These are phyloP conservation scores for Venturia carpophila DNA, from an alignment of 2,329 filamentous ascomycete species.

Conservation along the genomic window DNA sequence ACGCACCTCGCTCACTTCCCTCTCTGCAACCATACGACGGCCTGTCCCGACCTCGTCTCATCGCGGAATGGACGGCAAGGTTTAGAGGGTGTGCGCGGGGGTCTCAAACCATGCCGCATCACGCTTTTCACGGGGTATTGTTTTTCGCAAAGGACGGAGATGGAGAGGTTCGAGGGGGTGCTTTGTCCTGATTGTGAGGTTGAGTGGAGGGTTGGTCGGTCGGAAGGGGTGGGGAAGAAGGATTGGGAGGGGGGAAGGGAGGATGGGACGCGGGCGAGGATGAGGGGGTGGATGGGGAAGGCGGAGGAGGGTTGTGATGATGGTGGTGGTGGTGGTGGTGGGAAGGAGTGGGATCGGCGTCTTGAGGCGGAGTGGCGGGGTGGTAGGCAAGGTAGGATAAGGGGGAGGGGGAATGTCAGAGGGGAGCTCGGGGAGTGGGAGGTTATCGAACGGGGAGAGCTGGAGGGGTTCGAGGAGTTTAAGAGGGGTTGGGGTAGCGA, in stretches of 20 bases:
- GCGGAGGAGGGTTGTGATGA: not conserved
- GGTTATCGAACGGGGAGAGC: not conserved
- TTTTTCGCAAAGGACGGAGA: not conserved
- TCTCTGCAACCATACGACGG: not conserved
- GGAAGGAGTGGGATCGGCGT: not conserved
- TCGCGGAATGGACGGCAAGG: too few relatives aligned
- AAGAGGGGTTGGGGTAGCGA: not conserved
- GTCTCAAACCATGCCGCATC: not conserved
- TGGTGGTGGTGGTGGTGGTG: not conserved
- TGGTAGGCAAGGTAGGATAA: not conserved
- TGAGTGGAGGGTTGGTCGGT: not conserved
- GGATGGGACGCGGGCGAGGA: not conserved
- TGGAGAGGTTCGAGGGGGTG: too few relatives aligned
- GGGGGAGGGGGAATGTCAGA: not conserved
- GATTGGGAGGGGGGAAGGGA: not conserved
- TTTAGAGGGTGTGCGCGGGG: too few relatives aligned
- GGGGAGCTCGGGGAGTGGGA: not conserved
- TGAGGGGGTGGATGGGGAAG: not conserved
- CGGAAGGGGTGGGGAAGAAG: not conserved
- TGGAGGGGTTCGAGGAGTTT: not conserved
- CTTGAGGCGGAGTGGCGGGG: not conserved
- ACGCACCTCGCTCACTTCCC: not conserved
- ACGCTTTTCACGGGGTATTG: not conserved
- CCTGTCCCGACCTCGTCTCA: not conserved
- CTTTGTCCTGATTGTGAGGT: not conserved